phyloP scores from a whole-genome alignment of 2,329 filamentous ascomycete genomes.

The Exophiala phaeomuriformis region DNA sequence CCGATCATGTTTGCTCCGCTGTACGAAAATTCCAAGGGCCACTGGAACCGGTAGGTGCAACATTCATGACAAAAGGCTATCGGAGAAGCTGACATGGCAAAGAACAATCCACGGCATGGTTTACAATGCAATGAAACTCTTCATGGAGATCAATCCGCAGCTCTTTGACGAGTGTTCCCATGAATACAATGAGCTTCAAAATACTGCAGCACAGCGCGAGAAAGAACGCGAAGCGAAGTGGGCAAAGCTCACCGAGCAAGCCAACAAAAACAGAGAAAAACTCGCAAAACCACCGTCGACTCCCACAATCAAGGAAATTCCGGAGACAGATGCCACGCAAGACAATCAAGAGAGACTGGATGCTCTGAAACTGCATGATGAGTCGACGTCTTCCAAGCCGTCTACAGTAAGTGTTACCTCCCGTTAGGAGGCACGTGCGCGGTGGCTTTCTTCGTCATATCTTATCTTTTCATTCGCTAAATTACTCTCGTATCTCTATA shows the following conservation, averaged over 20 bases:
- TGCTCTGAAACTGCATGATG: constrained; percentile 83
- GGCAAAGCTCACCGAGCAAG: constrained; percentile 76
- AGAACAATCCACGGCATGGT: constrained; percentile 99
- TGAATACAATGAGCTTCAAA: constrained; percentile 94
- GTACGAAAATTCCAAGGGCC: constrained; percentile 97
- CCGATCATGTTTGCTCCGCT: constrained; percentile 99
- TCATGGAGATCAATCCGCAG: constrained; percentile 99
- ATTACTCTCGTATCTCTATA: constrained; percentile 32
- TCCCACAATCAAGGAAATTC: constrained; percentile 35
- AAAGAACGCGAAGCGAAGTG: constrained; percentile 77
- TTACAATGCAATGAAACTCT: constrained; percentile 99
- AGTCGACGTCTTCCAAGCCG: constrained; percentile 44
- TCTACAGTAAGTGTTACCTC: constrained; percentile 38
- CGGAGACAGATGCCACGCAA: constrained; percentile 73
- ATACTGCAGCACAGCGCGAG: constrained; percentile 78
- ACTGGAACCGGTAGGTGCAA: constrained; percentile 79
- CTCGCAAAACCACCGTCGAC: constrained; percentile 31
- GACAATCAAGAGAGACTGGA: constrained; percentile 83
- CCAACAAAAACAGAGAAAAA: constrained; percentile 58
- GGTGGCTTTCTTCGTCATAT: not conserved
- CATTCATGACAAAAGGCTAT: constrained; percentile 5
- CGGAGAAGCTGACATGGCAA: constrained; percentile 29
- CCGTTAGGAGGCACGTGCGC: not conserved
- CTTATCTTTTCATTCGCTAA: constrained; percentile 36
- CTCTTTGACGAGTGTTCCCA: constrained; percentile 98